These are phyloP conservation scores for Saccharomyces cerevisiae DNA, from an alignment of 805 yeast genomes.

Conservation along the genomic window DNA sequence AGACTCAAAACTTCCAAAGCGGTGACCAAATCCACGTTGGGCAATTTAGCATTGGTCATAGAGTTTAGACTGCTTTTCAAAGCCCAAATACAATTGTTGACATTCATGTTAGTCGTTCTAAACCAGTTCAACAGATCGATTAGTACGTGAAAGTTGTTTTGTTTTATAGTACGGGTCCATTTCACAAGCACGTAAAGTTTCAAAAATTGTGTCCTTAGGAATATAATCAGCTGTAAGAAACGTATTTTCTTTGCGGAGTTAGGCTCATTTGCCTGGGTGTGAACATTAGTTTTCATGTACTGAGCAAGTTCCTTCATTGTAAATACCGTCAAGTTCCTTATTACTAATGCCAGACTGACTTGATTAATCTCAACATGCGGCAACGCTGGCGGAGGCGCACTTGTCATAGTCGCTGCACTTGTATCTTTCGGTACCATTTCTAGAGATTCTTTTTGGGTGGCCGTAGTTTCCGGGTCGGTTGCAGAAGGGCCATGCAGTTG, in stretches of 20 bases:
- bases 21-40: conserved; percentile 83
- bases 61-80: conserved; percentile 52
- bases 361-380: conserved; percentile 33
- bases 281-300: conserved; percentile 27
- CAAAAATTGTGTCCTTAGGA: conserved; percentile 73
- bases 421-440: background rate
- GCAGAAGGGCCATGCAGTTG: conserved; percentile 3
- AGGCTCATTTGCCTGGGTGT: conserved; percentile 13
- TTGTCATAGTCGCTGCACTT: background rate
- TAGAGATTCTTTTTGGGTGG: background rate
- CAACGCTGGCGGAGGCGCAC: conserved; percentile 16
- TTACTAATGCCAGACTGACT: conserved; percentile 24
- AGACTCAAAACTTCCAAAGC: conserved; percentile 74
- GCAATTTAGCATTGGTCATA: conserved; percentile 81
- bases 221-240: conserved; percentile 60
- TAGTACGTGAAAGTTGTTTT: conserved; percentile 60
- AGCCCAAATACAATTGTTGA: conserved; percentile 53
- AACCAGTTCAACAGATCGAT: conserved; percentile 88
- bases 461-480: background rate
- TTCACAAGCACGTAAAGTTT: conserved; percentile 78
- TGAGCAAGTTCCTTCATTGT: conserved; percentile 29
- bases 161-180: conserved; percentile 64
- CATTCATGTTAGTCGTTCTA: conserved; percentile 66
- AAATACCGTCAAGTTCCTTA: conserved; percentile 27
- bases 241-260: conserved; percentile 51